Conservation (phyloP, 352 stramenopile genomes). For the Pythium insidiosum region DNA sequence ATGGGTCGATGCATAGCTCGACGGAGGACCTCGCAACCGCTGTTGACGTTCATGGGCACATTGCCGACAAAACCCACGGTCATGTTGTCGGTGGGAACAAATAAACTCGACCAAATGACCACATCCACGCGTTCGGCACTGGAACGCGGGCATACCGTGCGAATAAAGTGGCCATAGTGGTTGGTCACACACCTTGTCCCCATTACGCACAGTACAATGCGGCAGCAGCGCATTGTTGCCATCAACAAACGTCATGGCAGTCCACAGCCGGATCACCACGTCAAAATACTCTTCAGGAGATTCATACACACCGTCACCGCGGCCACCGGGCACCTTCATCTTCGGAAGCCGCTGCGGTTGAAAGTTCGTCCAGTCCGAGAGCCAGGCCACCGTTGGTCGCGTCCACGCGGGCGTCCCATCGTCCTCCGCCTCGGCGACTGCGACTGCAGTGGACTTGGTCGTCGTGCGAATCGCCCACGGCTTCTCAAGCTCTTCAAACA, state of each 20-base stretch:
- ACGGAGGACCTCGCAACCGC: constrained; percentile 41
- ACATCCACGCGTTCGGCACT: constrained; percentile 51
- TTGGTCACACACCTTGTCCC: constrained; percentile 58
- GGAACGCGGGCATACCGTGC: constrained; percentile 4
- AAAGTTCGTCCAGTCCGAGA: constrained; percentile 63
- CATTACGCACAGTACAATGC: constrained; percentile 45
- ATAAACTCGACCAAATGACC: constrained; percentile 39
- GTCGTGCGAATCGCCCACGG: constrained; percentile 52
- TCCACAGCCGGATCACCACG: constrained; percentile 67
- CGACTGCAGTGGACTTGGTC: background rate
- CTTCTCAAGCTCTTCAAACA: constrained; percentile 68
- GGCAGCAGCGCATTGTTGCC: constrained; percentile 76
- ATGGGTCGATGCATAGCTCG: constrained; percentile 59
- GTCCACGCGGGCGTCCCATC: constrained; percentile 33
- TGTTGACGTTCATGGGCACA: constrained; percentile 47
- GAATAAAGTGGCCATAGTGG: constrained; percentile 46
- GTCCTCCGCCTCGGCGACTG: background rate
- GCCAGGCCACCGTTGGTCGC: constrained; percentile 60
- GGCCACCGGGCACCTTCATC: constrained; percentile 49
- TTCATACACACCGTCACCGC: constrained; percentile 55
- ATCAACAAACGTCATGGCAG: constrained; percentile 86
- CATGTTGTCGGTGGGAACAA: constrained; percentile 46
- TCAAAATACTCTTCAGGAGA: constrained; percentile 71
- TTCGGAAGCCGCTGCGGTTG: constrained; percentile 54
- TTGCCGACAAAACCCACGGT: constrained; percentile 45